Percentiles rank a stretch among this genome's conserved stretches.
These are phyloP conservation scores for Xylona heveae DNA, from an alignment of 495 filamentous ascomycete species.

Conservation along the genomic window DNA sequence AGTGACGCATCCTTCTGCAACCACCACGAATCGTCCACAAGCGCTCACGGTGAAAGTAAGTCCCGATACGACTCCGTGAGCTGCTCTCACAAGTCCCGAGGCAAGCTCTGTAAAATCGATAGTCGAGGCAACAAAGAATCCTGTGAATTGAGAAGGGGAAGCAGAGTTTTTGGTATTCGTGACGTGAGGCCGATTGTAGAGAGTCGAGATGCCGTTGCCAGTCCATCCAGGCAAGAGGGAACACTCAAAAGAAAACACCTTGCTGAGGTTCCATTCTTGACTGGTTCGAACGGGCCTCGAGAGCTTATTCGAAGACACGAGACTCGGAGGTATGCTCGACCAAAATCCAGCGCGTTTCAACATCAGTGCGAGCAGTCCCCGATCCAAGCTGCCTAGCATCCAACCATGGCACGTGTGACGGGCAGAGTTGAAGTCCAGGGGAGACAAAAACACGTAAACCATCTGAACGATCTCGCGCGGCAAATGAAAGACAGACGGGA, in stretches of 20 bases:
- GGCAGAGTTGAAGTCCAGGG: conserved; percentile 43
- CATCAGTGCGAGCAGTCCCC: conserved; percentile 27
- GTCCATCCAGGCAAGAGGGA: conserved; percentile 27
- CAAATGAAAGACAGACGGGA: conserved; percentile 11
- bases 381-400: conserved; percentile 41
- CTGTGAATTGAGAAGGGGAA: conserved; percentile 1
- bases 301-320: conserved; percentile 5
- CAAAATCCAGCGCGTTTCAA: conserved; percentile 34
- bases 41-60: conserved; percentile 31
- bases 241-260: conserved; percentile 38
- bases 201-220: conserved; percentile 19
- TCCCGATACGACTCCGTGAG: conserved; percentile 5
- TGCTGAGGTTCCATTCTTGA: conserved; percentile 34
- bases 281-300: conserved; percentile 11
- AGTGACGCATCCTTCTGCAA: conserved; percentile 33
- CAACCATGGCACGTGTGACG: conserved; percentile 42
- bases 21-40: conserved; percentile 37
- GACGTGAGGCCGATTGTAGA: no score
- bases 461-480: conserved; percentile 42
- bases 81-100: not conserved
- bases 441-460: conserved; percentile 31
- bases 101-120: conserved; percentile 12
- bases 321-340: conserved; percentile 18
- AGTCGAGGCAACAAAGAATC: conserved; percentile 7
- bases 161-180: no score